phyloP scores from a whole-genome alignment of 805 yeast species.

The Ogataea ganodermae region DNA sequence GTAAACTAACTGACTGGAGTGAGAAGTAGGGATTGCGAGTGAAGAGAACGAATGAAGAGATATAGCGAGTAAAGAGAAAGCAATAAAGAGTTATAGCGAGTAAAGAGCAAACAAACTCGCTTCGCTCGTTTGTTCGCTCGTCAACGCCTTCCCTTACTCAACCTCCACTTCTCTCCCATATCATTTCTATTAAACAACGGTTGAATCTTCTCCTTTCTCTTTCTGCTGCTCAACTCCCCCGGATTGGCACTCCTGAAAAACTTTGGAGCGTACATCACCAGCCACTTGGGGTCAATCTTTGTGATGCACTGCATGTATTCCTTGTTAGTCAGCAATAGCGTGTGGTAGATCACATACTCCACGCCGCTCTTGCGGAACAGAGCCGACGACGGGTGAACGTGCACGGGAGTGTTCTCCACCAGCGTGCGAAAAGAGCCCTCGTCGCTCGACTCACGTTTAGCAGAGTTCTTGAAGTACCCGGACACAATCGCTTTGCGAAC shows the following conservation, averaged over 20 bases:
- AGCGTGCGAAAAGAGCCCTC: slow-evolving; percentile 55
- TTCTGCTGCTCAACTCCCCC: slow-evolving; percentile 47
- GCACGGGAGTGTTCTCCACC: slow-evolving; percentile 70
- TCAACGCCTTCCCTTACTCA: slow-evolving; percentile 47
- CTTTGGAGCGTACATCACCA: slow-evolving; percentile 67
- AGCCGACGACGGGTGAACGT: slow-evolving; percentile 85
- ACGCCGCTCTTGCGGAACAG: slow-evolving; percentile 55
- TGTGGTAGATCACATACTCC: slow-evolving; percentile 81
- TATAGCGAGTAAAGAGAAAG: no score
- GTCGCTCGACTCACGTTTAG: slow-evolving; percentile 60
- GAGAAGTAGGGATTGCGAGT: no score
- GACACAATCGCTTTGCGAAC: slow-evolving; percentile 64
- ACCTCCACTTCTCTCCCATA: slow-evolving; percentile 73
- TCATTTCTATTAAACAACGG: slow-evolving; percentile 69
- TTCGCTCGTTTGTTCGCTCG: background rate
- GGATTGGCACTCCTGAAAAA: slow-evolving; percentile 69
- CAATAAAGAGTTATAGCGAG: no score
- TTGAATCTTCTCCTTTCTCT: slow-evolving; percentile 64
- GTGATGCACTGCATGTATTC: slow-evolving; percentile 93
- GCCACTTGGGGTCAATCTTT: slow-evolving; percentile 80
- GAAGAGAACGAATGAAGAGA: no score
- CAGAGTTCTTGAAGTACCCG: slow-evolving; percentile 68
- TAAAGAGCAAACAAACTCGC: no score
- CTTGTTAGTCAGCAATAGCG: slow-evolving; percentile 75
- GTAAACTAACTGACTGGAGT: no score